Conservation (phyloP, 805 yeast species). For the Hemisphaericaspora nanyangensis region DNA sequence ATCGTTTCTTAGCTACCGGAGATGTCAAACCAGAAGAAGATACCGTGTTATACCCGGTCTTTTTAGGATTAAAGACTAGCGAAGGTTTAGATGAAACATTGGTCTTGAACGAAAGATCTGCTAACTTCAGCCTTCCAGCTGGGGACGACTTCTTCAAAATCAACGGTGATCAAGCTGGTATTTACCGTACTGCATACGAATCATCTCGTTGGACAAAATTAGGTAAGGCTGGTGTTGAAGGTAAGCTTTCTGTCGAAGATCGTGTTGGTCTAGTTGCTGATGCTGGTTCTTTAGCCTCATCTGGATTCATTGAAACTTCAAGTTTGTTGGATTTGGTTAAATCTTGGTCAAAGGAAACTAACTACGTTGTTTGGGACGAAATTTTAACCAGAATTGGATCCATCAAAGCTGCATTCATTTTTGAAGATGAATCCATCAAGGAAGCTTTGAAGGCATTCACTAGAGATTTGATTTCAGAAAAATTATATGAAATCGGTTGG, state of each 20-base stretch:
- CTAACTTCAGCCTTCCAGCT: slow-evolving; percentile 36
- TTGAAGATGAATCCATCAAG: slow-evolving; percentile 45
- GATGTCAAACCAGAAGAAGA: slow-evolving; percentile 77
- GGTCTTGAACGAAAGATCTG: slow-evolving; percentile 45
- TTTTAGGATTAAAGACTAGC: slow-evolving; percentile 57
- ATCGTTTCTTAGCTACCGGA: slow-evolving; percentile 72
- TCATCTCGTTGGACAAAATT: slow-evolving; percentile 66
- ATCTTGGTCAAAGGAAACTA: slow-evolving; percentile 56
- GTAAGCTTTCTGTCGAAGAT: slow-evolving; percentile 67
- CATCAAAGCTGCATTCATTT: slow-evolving; percentile 51
- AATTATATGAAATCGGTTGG: slow-evolving; percentile 61
- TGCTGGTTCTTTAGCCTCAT: slow-evolving; percentile 64
- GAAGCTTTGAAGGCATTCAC: slow-evolving; percentile 50
- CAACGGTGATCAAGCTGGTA: slow-evolving; percentile 71
- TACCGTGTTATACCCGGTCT: slow-evolving; percentile 63
- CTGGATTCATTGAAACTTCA: slow-evolving; percentile 64
- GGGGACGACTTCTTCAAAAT: slow-evolving; percentile 57
- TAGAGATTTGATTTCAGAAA: slow-evolving; percentile 51
- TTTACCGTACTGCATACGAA: slow-evolving; percentile 69
- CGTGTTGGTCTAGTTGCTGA: slow-evolving; percentile 81
- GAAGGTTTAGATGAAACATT: slow-evolving; percentile 58
- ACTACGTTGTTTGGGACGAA: slow-evolving; percentile 67
- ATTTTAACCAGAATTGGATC: slow-evolving; percentile 47
- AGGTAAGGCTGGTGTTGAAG: slow-evolving; percentile 56
- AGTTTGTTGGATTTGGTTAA: slow-evolving; percentile 57